These are phyloP conservation scores for Saxispiralis lemnorum DNA, from an alignment of 495 filamentous ascomycete species.

Conservation along the genomic window DNA sequence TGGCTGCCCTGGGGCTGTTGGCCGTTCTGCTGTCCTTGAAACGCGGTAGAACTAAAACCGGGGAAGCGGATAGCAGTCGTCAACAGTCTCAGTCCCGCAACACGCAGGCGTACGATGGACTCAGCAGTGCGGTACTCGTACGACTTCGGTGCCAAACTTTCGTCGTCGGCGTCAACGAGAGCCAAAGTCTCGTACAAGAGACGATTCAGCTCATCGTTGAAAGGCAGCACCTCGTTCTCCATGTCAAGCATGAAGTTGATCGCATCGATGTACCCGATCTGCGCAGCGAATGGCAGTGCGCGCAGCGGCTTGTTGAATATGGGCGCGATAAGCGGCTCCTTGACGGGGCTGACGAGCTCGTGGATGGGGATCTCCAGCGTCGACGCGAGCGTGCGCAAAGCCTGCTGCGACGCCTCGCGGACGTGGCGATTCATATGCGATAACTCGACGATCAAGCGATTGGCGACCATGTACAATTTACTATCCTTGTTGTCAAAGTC, in stretches of 20 bases:
- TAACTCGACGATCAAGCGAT: slow-evolving; percentile 68
- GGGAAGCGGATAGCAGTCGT: slow-evolving; percentile 83
- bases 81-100: slow-evolving; percentile 81
- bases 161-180: slow-evolving; percentile 83
- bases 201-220: slow-evolving; percentile 78
- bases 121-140: slow-evolving; percentile 81
- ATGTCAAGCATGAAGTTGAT: slow-evolving; percentile 83
- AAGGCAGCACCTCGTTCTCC: slow-evolving; percentile 67
- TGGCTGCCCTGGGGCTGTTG: slow-evolving; percentile 26
- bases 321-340: slow-evolving; percentile 64
- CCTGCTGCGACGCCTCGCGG: slow-evolving; percentile 62
- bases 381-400: slow-evolving; percentile 63
- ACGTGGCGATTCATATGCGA: slow-evolving; percentile 90
- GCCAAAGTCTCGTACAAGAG: slow-evolving; percentile 83
- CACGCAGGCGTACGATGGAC: slow-evolving; percentile 75
- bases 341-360: slow-evolving; percentile 71
- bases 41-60: slow-evolving; percentile 56
- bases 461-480: slow-evolving; percentile 55
- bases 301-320: slow-evolving; percentile 91
- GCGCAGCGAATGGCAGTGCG: slow-evolving; percentile 74
- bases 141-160: slow-evolving; percentile 65
- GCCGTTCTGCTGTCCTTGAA: slow-evolving; percentile 13
- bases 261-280: slow-evolving; percentile 96
- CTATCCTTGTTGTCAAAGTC: slow-evolving; percentile 51
- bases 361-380: slow-evolving; percentile 59